Conservation (phyloP, 2,329 filamentous ascomycete genomes). For the Aspergillus hiratsukae region DNA sequence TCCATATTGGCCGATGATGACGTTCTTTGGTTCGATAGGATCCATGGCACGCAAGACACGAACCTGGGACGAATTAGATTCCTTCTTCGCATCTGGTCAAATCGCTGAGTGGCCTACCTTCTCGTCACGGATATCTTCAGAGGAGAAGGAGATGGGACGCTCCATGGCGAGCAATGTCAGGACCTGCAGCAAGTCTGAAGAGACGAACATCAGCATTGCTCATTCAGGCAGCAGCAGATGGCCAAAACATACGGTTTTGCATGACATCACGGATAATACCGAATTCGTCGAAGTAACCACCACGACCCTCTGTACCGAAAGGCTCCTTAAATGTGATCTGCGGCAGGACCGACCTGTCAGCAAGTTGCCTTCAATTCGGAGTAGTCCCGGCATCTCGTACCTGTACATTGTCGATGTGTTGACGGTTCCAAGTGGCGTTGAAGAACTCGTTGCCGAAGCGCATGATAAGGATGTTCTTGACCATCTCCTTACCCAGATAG, state of each 20-base stretch:
- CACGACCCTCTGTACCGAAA: constrained; percentile 95
- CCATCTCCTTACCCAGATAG: constrained; percentile 99
- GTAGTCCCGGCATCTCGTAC: constrained; percentile 29
- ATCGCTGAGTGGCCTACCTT: constrained; percentile 51
- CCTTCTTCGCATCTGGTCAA: neutral
- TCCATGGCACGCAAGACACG: constrained; percentile 91
- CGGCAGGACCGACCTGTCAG: constrained; percentile 7
- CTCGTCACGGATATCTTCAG: constrained; percentile 97
- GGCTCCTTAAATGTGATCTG: constrained; percentile 98
- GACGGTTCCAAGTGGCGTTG: constrained; percentile 96
- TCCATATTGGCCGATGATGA: constrained; percentile 98
- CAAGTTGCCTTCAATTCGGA: neutral
- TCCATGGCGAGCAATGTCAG: constrained; percentile 97
- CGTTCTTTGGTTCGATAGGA: constrained; percentile 96
- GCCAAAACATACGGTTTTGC: constrained; percentile 72
- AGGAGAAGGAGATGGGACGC: constrained; percentile 93
- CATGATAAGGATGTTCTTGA: constrained; percentile 98
- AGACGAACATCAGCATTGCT: constrained; percentile 16
- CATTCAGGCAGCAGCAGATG: neutral
- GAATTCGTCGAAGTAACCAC: constrained; percentile 99
- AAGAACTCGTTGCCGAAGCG: constrained; percentile 99
- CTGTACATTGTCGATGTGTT: constrained; percentile 99
- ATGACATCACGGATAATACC: constrained; percentile 99
- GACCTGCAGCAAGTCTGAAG: constrained; percentile 77
- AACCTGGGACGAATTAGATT: constrained; percentile 45